Evolutionary conservation across 192 early-diverging fungal genomes (phyloP).

Genomic region (Mortierella hygrophila): DNA sequence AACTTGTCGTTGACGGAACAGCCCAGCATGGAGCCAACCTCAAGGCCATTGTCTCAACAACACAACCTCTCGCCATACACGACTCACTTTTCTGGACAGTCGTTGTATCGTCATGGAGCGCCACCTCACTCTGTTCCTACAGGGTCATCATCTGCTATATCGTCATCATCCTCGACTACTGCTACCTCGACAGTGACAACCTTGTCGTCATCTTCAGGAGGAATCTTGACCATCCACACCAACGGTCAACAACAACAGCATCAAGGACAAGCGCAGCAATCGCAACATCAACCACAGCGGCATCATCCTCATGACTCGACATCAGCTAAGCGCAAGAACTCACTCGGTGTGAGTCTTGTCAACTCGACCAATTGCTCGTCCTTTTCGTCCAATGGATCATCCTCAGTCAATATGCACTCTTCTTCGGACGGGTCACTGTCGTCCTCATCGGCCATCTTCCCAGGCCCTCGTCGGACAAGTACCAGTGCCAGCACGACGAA

Average conservation of each 20-base stretch:
- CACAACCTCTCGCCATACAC: not conserved
- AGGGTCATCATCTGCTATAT: not conserved
- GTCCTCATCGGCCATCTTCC: constrained; percentile 42
- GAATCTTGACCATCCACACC: constrained; percentile 11
- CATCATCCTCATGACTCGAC: constrained; percentile 30
- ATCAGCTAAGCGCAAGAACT: constrained; percentile 46
- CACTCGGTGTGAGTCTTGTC: constrained; percentile 25
- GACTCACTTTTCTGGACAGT: constrained; percentile 9
- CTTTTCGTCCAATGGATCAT: constrained; percentile 26
- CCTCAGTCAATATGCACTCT: constrained; percentile 9
- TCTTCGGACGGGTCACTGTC: constrained; percentile 23
- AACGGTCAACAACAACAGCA: constrained; percentile 6
- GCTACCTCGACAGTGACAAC: not conserved
- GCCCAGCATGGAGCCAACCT: constrained; percentile 6
- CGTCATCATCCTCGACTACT: not conserved
- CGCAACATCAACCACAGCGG: not conserved
- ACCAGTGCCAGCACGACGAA: constrained; percentile 50
- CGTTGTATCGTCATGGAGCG: constrained; percentile 13
- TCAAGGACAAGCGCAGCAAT: not conserved
- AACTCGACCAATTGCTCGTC: constrained; percentile 33
- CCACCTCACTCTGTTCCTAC: constrained; percentile 10
- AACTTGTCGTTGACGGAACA: constrained; percentile 39
- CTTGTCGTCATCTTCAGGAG: constrained; percentile 8
- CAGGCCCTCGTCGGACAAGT: constrained; percentile 49
- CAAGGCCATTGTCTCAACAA: constrained; percentile 24